Base-by-base conservation (phyloP, 2,329 filamentous ascomycete genomes). In the Ciborinia camelliae region DNA sequence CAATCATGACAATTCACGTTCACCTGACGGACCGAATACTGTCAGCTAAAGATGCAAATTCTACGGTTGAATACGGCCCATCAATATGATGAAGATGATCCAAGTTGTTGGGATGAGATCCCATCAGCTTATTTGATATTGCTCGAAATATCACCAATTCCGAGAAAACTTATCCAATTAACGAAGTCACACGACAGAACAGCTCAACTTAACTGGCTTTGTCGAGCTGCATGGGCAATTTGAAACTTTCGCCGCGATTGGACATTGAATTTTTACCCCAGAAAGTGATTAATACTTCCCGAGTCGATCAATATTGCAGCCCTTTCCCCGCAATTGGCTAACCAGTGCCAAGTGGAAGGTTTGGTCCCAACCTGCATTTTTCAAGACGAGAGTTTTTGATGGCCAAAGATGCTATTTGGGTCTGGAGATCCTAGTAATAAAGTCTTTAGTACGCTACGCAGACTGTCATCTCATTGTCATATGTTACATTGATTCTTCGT, bases 51-150 rank as follows among this genome's bases (percentile, higher is more conserved):
- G 7, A 35, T 26, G 41, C 8, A n/a, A 35, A 58, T 47, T 26
- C 15, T 18, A 37, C 14, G 8, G 12, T 26, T 47, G 20, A 23
- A 47, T 35, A 45, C n/a, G 39, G 28, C 41, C 28, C 41, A 47
- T 39, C 2, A 35, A 35, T 18, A 45, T 45, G 14, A 43, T 47
- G 55, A 47, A 47, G 55, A 47, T 35, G 55, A 26, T 58, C 55
- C 55, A 58, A 47, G 55, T 58, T 58, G 55, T 58, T 47, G 55
- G 55, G 55, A 58, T 58, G 41, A 58, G 55, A 58, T 58, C 41
- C 41, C 10, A 47, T 58, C 55, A 47, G 14, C 55, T 45, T 20
- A 58, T 47, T 47, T 58, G 55, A 35, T 58, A 58, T 47, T 18
- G 35, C 8, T 18, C 30, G 3, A 47, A 35, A 47, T 47, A 58